phyloP scores from a whole-genome alignment of 2,329 filamentous ascomycete genomes.

The Endoconidiophora polonica region DNA sequence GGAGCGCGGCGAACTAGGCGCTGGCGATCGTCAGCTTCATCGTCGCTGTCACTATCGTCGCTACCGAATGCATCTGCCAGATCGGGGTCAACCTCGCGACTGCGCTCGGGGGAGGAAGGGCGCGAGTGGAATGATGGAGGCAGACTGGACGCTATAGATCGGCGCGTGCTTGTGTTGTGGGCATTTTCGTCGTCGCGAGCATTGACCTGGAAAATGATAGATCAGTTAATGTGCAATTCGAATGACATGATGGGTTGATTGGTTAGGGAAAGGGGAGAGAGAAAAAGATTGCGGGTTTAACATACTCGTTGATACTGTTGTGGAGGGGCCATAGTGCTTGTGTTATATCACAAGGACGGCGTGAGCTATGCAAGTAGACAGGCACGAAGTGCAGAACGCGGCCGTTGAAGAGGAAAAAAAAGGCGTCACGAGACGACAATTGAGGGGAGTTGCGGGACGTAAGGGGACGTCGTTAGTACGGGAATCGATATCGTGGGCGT shows the following conservation, averaged over 20 bases:
- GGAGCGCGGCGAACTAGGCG: constrained; percentile 53
- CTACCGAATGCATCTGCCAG: constrained; percentile 86
- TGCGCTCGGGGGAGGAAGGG: constrained; percentile 39
- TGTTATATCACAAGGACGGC: not conserved
- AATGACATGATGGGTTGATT: not conserved
- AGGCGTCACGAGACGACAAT: not conserved
- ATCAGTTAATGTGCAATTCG: not conserved
- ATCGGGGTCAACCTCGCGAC: constrained; percentile 49
- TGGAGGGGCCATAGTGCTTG: constrained; percentile 1
- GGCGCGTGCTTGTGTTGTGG: constrained; percentile 20
- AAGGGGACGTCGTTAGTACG: too few species aligned
- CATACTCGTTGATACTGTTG: constrained; percentile 12
- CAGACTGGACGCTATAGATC: constrained; percentile 38
- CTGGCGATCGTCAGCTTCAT: constrained; percentile 44
- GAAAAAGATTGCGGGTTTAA: not conserved
- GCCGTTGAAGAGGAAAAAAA: not conserved
- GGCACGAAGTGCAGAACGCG: not conserved
- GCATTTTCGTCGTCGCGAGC: constrained; percentile 35
- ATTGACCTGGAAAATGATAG: constrained; percentile 30
- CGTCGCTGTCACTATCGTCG: constrained; percentile 56
- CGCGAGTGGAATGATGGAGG: constrained; percentile 81
- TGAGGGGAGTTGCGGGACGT: not conserved
- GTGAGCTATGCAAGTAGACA: not conserved
- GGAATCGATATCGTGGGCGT: too few species aligned
- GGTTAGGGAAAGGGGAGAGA: not conserved